Base-by-base conservation (phyloP, 1,284 basidiomycete genomes). In the Pascua sp. region DNA sequence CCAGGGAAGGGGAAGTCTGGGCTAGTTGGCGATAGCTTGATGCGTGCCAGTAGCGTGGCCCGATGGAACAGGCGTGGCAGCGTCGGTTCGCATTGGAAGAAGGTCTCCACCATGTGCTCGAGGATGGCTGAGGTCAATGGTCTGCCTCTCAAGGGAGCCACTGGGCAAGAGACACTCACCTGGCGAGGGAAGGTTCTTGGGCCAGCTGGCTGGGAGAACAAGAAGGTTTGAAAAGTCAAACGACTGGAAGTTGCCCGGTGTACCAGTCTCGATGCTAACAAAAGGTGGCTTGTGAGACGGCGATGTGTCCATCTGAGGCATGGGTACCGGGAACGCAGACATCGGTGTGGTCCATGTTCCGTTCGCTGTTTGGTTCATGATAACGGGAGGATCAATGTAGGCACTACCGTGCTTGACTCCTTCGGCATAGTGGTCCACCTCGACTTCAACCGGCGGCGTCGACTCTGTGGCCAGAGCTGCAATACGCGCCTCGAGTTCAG, bases 21-120 rank as follows among this genome's bases (percentile, higher is more conserved):
- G 42, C 76, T 69, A 2, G 70, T 69, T 0, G 80, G 79, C 1
- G 79, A 72, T 13, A 79, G 70, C n/a, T 69, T 63, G 55, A 80
- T 67, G 7, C 76, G 68, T 11, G 69, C 42, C 45, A 79, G 63
- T 51, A 81, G 72, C 5, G 66, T 67, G 5, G 66, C 59, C 11
- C 69, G 67, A 61, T 79, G 74, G 46, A 80, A 57, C 47, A 79
- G 73, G 18, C 73, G 70, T 13, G 71, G 67, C 11, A 70, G 57
- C 43, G 72, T 65, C 0, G 76, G 73, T 3, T 73, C 72, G 49
- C 61, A 64, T 42, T 65, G 63, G 69, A 78, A 78, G 63, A 77
- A 79, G 7, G 69, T 73, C 37, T 77, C 71, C 42, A 77, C 60
- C 13, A 75, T 63, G 49, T 75, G 72, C 53, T 75, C 70, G 15